phyloP scores from a whole-genome alignment of 371 early-diverging fungal genomes.

The Mortierella sp. region DNA sequence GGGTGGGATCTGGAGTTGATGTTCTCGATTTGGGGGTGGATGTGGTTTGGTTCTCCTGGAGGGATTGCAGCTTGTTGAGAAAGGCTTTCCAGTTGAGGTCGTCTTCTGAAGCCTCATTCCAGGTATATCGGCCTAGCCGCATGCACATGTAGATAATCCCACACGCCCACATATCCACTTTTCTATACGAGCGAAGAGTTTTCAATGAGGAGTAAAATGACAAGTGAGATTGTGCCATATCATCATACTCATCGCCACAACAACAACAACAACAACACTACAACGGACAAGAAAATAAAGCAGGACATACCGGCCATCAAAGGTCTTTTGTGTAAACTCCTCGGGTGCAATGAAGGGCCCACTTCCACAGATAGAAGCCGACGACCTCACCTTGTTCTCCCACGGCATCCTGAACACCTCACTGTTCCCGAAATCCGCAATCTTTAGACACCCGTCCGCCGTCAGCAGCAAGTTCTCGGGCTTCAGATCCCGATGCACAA shows the following conservation, averaged over 20 bases:
- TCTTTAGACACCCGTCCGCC: constrained; percentile 84
- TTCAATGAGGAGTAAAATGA: not conserved
- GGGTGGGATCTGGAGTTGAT: not conserved
- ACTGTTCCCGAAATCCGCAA: constrained; percentile 88
- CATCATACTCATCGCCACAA: not conserved
- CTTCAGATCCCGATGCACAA: constrained; percentile 81
- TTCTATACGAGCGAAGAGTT: constrained; percentile 42
- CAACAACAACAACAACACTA: too few relatives aligned
- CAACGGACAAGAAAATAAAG: not conserved
- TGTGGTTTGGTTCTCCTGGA: not conserved
- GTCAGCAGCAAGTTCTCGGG: constrained; percentile 90
- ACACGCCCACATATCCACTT: constrained; percentile 73
- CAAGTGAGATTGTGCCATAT: not conserved
- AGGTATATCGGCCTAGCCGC: constrained; percentile 67
- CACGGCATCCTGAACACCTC: constrained; percentile 64
- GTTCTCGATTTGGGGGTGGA: not conserved
- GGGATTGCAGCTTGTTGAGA: constrained; percentile 13
- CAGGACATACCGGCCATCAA: constrained; percentile 62
- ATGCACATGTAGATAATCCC: constrained; percentile 74
- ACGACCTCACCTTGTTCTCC: constrained; percentile 63
- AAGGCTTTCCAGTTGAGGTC: constrained; percentile 64
- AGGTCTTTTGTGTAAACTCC: constrained; percentile 62
- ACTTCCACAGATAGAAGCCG: constrained; percentile 74
- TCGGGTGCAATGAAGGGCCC: constrained; percentile 85
- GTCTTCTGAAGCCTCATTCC: constrained; percentile 65